Conservation (phyloP, 345 rosid genomes). For the Camelina laxa region DNA sequence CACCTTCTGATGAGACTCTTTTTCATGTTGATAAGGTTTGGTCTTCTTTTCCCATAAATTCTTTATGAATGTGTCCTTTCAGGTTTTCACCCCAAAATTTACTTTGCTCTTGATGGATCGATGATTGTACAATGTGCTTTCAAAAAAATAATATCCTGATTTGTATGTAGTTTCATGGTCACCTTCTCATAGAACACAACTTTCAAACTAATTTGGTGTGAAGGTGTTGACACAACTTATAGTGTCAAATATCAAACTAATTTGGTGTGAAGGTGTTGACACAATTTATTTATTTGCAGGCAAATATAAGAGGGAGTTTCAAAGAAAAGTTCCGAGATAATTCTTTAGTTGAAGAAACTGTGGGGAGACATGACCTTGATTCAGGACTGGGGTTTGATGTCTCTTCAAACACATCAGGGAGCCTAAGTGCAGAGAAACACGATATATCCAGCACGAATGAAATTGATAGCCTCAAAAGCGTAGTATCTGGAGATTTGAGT, state of each 20-base stretch:
- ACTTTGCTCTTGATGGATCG: neutral
- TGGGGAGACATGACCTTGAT: conserved; percentile 55
- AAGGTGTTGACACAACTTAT: conserved; percentile 18
- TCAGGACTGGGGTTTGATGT: conserved; percentile 80
- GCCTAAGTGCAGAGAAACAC: conserved; percentile 81
- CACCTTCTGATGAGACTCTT: conserved; percentile 58
- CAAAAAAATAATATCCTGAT: conserved; percentile 15
- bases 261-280: conserved; percentile 20
- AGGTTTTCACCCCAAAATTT: neutral
- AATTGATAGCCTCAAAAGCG: conserved; percentile 77
- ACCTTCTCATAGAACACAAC: conserved; percentile 6
- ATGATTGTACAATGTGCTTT: neutral
- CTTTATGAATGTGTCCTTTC: conserved; percentile 26
- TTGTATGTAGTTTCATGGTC: conserved; percentile 13
- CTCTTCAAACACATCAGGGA: conserved; percentile 87
- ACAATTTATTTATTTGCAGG: conserved; percentile 51
- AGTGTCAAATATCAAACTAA: conserved; percentile 10
- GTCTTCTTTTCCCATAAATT: conserved; percentile 30
- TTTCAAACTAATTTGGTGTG: conserved; percentile 7
- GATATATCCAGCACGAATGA: conserved; percentile 75
- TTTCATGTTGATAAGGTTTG: conserved; percentile 68
- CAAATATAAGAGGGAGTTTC: conserved; percentile 60
- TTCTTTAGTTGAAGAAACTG: conserved; percentile 54
- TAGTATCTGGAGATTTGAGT: conserved; percentile 72
- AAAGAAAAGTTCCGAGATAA: conserved; percentile 62